These are phyloP conservation scores for Trametes pubescens DNA, from an alignment of 1,284 basidiomycete genomes.

Conservation along the genomic window DNA sequence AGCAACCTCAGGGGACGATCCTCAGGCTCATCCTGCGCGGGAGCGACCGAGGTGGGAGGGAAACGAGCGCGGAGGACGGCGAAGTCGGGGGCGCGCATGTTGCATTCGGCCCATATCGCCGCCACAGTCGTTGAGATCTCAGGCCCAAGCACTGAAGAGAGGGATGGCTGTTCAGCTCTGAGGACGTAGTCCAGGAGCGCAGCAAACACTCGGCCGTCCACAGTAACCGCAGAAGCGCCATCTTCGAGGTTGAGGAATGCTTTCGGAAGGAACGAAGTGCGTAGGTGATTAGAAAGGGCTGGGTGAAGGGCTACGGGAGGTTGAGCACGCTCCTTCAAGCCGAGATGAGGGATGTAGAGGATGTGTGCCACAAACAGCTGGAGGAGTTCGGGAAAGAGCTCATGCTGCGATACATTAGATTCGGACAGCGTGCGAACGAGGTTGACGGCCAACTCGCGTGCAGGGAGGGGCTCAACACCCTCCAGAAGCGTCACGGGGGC, in stretches of 20 bases:
- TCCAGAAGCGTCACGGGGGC: constrained; percentile 1
- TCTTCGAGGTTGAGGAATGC: constrained; percentile 46
- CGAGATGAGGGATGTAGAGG: constrained; percentile 50
- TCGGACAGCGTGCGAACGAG: constrained; percentile 3
- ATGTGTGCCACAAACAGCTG: constrained; percentile 51
- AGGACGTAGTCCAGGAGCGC: constrained; percentile 49
- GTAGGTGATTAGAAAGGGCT: constrained; percentile 43
- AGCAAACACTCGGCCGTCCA: constrained; percentile 62
- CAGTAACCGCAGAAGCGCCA: constrained; percentile 33
- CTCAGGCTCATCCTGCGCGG: not conserved
- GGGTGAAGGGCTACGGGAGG: constrained; percentile 40
- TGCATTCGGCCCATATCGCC: constrained; percentile 36
- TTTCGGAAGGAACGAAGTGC: constrained; percentile 48
- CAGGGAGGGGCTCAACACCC: constrained; percentile 13
- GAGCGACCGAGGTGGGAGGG: constrained; percentile 8
- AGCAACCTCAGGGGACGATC: constrained; percentile 45
- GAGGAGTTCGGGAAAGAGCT: constrained; percentile 19
- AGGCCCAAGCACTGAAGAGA: constrained; percentile 44
- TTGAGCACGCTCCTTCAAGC: constrained; percentile 54
- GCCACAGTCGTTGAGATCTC: constrained; percentile 37
- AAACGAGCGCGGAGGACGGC: constrained; percentile 20
- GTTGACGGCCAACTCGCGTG: constrained; percentile 15
- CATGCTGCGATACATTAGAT: not conserved
- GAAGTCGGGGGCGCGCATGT: constrained; percentile 32
- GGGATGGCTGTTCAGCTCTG: constrained; percentile 31